A percentile compares a stretch with the other conserved stretches of the same genome.
Evolutionary conservation across 768 basidiomycete species (phyloP).

Genomic region (Boletellus ananas): DNA sequence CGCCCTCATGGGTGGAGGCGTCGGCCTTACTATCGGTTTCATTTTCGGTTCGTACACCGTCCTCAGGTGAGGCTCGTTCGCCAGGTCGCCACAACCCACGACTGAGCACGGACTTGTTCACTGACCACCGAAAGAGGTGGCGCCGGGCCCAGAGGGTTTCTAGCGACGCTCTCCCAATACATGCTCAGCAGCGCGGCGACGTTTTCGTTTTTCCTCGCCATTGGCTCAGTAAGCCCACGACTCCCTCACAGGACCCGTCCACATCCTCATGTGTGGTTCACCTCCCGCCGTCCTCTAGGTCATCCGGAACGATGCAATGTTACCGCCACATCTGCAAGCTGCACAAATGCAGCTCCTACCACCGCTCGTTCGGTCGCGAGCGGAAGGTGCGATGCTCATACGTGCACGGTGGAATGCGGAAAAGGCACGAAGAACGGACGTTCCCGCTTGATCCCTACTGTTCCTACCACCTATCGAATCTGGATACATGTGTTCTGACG

Average conservation of each 20-base stretch:
- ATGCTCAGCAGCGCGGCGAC: conserved; percentile 98
- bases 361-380: conserved; percentile 57
- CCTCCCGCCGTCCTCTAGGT: conserved; percentile 47
- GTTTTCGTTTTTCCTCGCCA: conserved; percentile 94
- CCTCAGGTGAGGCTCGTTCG: conserved; percentile 57
- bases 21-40: conserved; percentile 95
- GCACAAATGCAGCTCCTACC: conserved; percentile 55
- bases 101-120: conserved; percentile 5
- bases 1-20: conserved; percentile 87
- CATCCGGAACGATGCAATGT: conserved; percentile 73
- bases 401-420: conserved; percentile 74
- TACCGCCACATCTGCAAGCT: conserved; percentile 61
- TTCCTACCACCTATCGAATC: conserved; percentile 9
- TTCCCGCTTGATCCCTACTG: conserved; percentile 11
- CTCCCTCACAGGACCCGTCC: not conserved
- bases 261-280: conserved; percentile 2
- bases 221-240: conserved; percentile 69
- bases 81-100: not conserved
- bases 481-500: conserved; percentile 11
- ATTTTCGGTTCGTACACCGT: conserved; percentile 95
- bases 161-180: conserved; percentile 93
- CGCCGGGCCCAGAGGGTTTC: conserved; percentile 82
- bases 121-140: conserved; percentile 56
- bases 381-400: conserved; percentile 68
- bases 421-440: conserved; percentile 29